Evolutionary conservation across 2,329 filamentous ascomycete species (phyloP), one percentile per base, ranked within the genome.

Genomic region (Stagonosporopsis tanaceti): DNA sequence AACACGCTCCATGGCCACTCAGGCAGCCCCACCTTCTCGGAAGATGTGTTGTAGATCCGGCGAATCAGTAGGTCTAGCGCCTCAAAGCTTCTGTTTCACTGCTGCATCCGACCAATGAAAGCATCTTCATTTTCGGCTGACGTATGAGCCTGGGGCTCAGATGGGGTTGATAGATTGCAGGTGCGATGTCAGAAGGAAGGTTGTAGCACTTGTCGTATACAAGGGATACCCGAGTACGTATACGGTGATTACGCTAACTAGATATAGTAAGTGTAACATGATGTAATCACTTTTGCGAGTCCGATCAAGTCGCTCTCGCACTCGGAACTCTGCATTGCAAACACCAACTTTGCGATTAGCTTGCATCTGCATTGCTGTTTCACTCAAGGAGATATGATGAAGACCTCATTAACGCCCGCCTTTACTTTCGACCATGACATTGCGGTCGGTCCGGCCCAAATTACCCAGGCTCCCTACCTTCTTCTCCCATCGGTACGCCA

Each of bases 161-260:
- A 51, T 47, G 28, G n/a, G 47, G 11, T 50, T 47, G 28, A 35
- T 38, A 41, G 28, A 51, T 50, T 51, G 28, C 44, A 47, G 39
- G 53, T 56, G 47, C 40, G 42, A 50, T 40, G 40, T 30, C 20
- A 50, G 45, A 34, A 37, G 27, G 40, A 35, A 40, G 15, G 34
- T 32, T 47, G 41, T 28, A 35, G 47, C 47, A 51, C 41, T 17
- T 17, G 28, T 56, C 53, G 53, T 56, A 56, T 47, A 41, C n/a
- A 6, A 12, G n/a, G n/a, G 7, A 37, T 41, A 56, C 17, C 41
- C 53, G 53, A 56, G 37, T 56, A 56, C 53, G 46, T 44, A 14
- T 51, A 55, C 27, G 37, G 3, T 4, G 35, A 11, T 2, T 1
- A 20, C 34, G 27, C 32, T 42, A 53, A 22, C 41, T 27, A 0